Conservation (phyloP, 495 filamentous ascomycete species). For the Aspergillus hancockii region DNA sequence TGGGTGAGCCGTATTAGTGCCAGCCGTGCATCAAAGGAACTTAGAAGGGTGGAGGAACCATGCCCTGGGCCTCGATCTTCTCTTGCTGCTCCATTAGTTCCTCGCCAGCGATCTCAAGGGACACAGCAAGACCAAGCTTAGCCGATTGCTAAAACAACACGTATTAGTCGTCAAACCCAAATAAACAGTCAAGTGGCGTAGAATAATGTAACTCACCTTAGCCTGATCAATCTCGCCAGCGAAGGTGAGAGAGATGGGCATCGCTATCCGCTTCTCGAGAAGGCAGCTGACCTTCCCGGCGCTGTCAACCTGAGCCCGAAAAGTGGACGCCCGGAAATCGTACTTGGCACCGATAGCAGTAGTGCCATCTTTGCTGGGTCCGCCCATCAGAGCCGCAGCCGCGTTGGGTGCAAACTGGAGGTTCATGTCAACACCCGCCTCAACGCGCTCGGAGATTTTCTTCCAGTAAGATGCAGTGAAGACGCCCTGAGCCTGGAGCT, state of each 20-base stretch:
- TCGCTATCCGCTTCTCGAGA: conserved; percentile 92
- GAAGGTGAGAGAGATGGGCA: conserved; percentile 87
- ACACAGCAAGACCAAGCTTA: conserved; percentile 92
- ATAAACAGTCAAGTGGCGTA: conserved; percentile 13
- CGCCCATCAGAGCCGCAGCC: conserved; percentile 67
- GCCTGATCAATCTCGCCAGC: conserved; percentile 96
- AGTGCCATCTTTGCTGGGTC: conserved; percentile 76
- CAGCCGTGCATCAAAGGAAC: conserved; percentile 13
- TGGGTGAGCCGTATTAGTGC: conserved; percentile 14
- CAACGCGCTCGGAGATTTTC: conserved; percentile 88
- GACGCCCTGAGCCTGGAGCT: conserved; percentile 79
- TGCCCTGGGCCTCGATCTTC: conserved; percentile 49
- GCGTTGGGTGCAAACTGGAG: conserved; percentile 71
- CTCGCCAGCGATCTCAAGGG: conserved; percentile 85
- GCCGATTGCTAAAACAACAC: conserved; percentile 71
- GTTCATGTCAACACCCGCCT: conserved; percentile 93
- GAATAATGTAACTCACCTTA: conserved; percentile 63
- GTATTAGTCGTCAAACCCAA: conserved; percentile 17
- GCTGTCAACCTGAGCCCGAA: conserved; percentile 94
- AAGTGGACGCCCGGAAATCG: conserved; percentile 91
- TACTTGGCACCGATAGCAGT: conserved; percentile 96
- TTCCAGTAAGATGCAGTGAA: conserved; percentile 95
- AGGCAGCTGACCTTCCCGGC: conserved; percentile 89
- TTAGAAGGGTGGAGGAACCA: conserved; percentile 58
- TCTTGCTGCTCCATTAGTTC: conserved; percentile 94